phyloP scores from a whole-genome alignment of 345 rosid species.

The Acer saccharum region DNA sequence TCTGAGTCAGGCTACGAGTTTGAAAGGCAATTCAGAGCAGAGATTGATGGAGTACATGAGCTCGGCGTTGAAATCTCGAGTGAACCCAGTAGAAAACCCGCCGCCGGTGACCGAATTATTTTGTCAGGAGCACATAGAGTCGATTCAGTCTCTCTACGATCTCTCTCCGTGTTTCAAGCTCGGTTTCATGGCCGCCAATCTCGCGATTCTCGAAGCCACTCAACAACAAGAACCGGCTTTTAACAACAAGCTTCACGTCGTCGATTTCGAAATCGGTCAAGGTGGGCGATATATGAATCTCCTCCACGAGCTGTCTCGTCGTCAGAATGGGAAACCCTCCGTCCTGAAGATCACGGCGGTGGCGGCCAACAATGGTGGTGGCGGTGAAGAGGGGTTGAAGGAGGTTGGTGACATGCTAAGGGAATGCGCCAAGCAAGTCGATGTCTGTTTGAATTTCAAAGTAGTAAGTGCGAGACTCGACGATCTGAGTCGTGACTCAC shows the following conservation, averaged over 20 bases:
- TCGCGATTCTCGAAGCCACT: slow-evolving; percentile 70
- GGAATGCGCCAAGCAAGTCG: slow-evolving; percentile 42
- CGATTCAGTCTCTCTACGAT: slow-evolving; percentile 69
- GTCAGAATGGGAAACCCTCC: slow-evolving; percentile 33
- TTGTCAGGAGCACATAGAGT: slow-evolving; percentile 50
- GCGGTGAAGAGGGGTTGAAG: slow-evolving; percentile 51
- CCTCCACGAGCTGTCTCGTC: slow-evolving; percentile 65
- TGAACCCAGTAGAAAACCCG: slow-evolving; percentile 45
- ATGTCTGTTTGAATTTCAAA: slow-evolving; percentile 50
- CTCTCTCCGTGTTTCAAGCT: slow-evolving; percentile 80
- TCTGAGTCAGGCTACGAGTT: slow-evolving; percentile 48
- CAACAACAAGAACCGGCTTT: not conserved
- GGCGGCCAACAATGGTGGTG: slow-evolving; percentile 43
- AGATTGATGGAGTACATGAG: slow-evolving; percentile 63
- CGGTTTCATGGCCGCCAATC: slow-evolving; percentile 86
- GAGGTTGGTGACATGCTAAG: slow-evolving; percentile 46
- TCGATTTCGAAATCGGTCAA: slow-evolving; percentile 83
- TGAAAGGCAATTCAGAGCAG: slow-evolving; percentile 69
- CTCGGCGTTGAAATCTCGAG: slow-evolving; percentile 61
- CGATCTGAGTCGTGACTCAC: slow-evolving; percentile 64
- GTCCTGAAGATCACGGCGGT: slow-evolving; percentile 75
- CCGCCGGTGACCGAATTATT: slow-evolving; percentile 64
- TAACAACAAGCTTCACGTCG: slow-evolving; percentile 50
- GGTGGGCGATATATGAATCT: slow-evolving; percentile 78
- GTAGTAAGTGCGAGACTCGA: slow-evolving; percentile 43